Conservation (phyloP, 202 grass and related monocot species). For the Carex sylvatica region DNA sequence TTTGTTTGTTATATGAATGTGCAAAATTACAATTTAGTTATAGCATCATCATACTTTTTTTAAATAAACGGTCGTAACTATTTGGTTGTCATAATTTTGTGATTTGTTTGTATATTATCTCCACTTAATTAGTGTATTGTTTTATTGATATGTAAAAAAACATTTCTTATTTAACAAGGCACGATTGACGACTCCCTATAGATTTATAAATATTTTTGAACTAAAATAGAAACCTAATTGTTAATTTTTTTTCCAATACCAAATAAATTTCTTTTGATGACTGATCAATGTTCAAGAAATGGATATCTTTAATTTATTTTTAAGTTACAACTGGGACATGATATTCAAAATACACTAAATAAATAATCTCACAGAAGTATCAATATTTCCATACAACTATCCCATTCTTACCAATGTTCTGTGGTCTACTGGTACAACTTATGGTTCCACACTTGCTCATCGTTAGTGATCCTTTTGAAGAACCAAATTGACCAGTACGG, state of each 20-base stretch:
- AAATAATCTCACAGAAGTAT: not conserved
- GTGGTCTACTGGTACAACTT: not conserved
- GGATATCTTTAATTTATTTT: not conserved
- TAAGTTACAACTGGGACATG: not conserved
- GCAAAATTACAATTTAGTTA: not conserved
- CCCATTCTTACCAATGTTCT: not conserved
- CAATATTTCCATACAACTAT: constrained; percentile 23
- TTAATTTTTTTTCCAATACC: not conserved
- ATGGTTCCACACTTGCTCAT: not conserved
- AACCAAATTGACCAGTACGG: not conserved
- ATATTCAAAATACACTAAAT: not conserved
- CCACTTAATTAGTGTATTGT: not conserved
- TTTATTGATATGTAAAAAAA: not conserved
- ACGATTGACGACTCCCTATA: not conserved
- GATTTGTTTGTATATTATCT: not conserved
- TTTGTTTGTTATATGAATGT: constrained; percentile 12
- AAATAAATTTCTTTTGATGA: not conserved
- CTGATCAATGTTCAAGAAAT: not conserved
- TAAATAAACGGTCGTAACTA: not conserved
- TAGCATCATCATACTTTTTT: not conserved
- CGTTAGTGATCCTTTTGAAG: not conserved
- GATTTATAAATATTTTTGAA: not conserved
- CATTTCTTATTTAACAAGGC: not conserved
- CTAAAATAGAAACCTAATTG: not conserved
- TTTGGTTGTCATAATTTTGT: not conserved